Conservation (phyloP, 1,284 basidiomycete genomes). For the Boletus mariae region DNA sequence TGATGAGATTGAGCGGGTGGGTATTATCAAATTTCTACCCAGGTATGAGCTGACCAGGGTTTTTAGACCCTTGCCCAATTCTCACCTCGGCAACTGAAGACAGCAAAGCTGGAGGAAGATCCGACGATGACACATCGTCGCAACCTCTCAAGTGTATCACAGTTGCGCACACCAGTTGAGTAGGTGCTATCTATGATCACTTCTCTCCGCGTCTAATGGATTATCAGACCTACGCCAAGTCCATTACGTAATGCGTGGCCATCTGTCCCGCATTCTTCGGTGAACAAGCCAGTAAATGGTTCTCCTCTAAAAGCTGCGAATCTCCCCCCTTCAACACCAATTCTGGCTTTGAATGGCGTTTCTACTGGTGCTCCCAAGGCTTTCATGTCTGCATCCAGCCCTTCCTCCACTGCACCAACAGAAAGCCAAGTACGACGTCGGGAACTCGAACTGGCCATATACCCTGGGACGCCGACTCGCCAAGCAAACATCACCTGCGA, state of each 20-base stretch:
- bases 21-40: conserved; percentile 18
- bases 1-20: conserved; percentile 71
- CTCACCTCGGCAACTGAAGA: conserved; percentile 57
- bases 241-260: conserved; percentile 40
- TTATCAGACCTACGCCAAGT: conserved; percentile 8
- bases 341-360: conserved; percentile 63
- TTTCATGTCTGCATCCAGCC: conserved; percentile 32
- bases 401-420: conserved; percentile 35
- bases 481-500: conserved; percentile 33
- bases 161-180: conserved; percentile 12
- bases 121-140: conserved; percentile 18
- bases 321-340: conserved; percentile 48
- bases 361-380: conserved; percentile 54
- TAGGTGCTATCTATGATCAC: conserved; percentile 17
- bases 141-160: conserved; percentile 26
- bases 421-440: conserved; percentile 54
- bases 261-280: conserved; percentile 40
- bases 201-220: conserved; percentile 14
- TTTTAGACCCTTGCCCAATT: conserved; percentile 62
- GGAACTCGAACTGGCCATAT: conserved; percentile 47
- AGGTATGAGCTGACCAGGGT: conserved; percentile 5
- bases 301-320: conserved; percentile 19
- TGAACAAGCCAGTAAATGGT: conserved; percentile 10
- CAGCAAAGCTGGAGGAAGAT: conserved; percentile 45
- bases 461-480: conserved; percentile 37